phyloP scores from a whole-genome alignment of 345 rosid species.

The Ricinus communis region DNA sequence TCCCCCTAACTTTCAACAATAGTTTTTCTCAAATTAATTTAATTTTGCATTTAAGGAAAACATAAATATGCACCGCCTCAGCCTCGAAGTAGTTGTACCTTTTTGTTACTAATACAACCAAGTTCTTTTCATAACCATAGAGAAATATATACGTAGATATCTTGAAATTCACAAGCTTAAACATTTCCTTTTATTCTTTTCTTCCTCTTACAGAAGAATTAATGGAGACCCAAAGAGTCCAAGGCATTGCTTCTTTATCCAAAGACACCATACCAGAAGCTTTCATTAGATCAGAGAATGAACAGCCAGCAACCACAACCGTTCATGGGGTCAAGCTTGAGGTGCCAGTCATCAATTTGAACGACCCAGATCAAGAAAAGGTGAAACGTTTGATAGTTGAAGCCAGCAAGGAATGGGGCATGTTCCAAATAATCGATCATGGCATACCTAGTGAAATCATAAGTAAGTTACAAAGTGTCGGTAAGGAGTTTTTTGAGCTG shows the following conservation, averaged over 20 bases:
- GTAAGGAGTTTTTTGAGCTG: constrained; percentile 67
- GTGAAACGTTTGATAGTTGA: constrained; percentile 22
- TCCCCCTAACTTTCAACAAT: too few relatives aligned
- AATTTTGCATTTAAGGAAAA: too few relatives aligned
- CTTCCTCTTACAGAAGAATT: too few relatives aligned
- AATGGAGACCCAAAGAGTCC: constrained; percentile 20
- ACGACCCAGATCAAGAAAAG: constrained; percentile 33
- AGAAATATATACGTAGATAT: too few relatives aligned
- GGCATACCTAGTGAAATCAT: constrained; percentile 53
- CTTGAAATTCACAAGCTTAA: too few relatives aligned
- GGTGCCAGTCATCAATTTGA: constrained; percentile 50
- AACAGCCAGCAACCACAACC: constrained; percentile 71
- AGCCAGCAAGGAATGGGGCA: constrained; percentile 59
- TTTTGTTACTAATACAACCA: too few relatives aligned
- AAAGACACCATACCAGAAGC: constrained; percentile 54
- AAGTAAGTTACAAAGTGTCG: constrained; percentile 47
- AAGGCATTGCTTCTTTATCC: constrained; percentile 2
- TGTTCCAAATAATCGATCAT: constrained; percentile 65
- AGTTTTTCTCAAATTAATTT: too few relatives aligned
- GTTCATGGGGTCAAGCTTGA: constrained; percentile 45
- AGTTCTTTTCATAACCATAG: too few relatives aligned
- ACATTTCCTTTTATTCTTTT: too few relatives aligned
- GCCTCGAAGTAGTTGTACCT: too few relatives aligned
- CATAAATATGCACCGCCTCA: too few relatives aligned
- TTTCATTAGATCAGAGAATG: constrained; percentile 61